Evolutionary conservation across 1,284 basidiomycete species (phyloP).

Genomic region (Ustilago trichophora): DNA sequence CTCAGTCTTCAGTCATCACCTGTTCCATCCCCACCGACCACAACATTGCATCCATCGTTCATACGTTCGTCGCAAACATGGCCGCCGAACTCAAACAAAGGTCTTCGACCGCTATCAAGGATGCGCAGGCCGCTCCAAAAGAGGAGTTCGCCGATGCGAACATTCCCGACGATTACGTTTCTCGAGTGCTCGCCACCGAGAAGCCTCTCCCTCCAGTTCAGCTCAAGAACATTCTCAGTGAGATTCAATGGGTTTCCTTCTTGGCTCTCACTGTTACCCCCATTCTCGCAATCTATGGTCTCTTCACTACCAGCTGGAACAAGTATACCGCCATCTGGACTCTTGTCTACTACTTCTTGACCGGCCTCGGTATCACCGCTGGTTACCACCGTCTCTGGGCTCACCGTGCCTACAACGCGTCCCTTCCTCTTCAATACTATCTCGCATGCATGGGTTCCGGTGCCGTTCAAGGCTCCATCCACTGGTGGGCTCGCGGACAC

Average conservation of each 20-base stretch:
- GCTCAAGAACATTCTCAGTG: constrained; percentile 59
- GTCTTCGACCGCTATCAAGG: constrained; percentile 31
- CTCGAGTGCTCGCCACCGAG: constrained; percentile 51
- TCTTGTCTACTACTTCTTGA: constrained; percentile 62
- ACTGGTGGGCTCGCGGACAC: constrained; percentile 66
- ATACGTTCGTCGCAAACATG: constrained; percentile 34
- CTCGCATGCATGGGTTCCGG: constrained; percentile 64
- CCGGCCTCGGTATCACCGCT: constrained; percentile 64
- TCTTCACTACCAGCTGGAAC: constrained; percentile 55
- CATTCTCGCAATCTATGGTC: constrained; percentile 57
- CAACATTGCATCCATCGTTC: too few relatives aligned
- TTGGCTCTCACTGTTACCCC: constrained; percentile 59
- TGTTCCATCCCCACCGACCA: too few relatives aligned
- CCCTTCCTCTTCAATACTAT: constrained; percentile 55
- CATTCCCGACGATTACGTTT: constrained; percentile 62
- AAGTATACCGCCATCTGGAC: constrained; percentile 52
- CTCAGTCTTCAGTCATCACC: too few relatives aligned
- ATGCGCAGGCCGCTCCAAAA: constrained; percentile 46
- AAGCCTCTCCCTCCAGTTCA: constrained; percentile 59
- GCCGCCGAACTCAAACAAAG: constrained; percentile 45
- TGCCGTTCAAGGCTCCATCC: constrained; percentile 64
- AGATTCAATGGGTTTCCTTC: constrained; percentile 66
- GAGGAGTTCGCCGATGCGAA: constrained; percentile 55
- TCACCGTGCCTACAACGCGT: constrained; percentile 63
- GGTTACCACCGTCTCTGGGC: constrained; percentile 66